Conservation (phyloP, 2,329 filamentous ascomycete genomes). For the Fusarium burgessii region DNA sequence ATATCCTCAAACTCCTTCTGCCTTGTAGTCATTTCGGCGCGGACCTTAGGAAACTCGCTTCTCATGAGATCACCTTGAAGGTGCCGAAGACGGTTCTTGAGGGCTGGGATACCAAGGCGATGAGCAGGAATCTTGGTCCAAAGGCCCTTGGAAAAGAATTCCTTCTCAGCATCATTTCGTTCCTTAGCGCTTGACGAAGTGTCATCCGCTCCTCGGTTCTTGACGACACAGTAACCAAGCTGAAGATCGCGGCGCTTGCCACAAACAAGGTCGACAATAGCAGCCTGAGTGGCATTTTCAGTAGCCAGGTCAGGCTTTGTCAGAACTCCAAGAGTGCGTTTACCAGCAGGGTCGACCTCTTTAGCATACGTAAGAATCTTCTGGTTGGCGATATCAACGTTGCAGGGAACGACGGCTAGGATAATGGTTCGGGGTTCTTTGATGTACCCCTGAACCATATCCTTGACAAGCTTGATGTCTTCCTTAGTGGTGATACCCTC, state of each 20-base stretch:
- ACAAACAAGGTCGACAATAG: conserved; percentile 56
- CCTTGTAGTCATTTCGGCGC: conserved; percentile 43
- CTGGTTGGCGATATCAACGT: conserved; percentile 56
- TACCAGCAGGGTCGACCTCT: conserved; percentile 54
- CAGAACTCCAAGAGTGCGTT: conserved; percentile 61
- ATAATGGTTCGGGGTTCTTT: conserved; percentile 61
- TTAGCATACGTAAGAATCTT: conserved; percentile 55
- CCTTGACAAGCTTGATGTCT: conserved; percentile 59
- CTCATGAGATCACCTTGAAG: too few relatives aligned
- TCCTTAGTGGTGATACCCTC: conserved; percentile 56
- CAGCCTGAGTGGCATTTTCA: conserved; percentile 54
- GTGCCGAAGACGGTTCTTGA: conserved; percentile 51
- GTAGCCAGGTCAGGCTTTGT: conserved; percentile 70
- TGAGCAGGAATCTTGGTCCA: conserved; percentile 52
- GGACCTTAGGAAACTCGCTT: conserved; percentile 53
- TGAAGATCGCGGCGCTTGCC: conserved; percentile 56
- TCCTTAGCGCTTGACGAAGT: conserved; percentile 46
- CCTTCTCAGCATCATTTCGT: conserved; percentile 50
- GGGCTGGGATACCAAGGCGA: conserved; percentile 50
- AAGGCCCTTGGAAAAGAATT: conserved; percentile 53
- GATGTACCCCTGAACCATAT: conserved; percentile 63
- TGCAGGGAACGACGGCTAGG: conserved; percentile 59
- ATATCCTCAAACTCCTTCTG: conserved; percentile 21
- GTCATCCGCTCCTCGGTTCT: conserved; percentile 61
- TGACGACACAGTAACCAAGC: conserved; percentile 63